These are phyloP conservation scores for Rhynchosporium secalis DNA, from an alignment of 2,329 filamentous ascomycete genomes.

Conservation along the genomic window DNA sequence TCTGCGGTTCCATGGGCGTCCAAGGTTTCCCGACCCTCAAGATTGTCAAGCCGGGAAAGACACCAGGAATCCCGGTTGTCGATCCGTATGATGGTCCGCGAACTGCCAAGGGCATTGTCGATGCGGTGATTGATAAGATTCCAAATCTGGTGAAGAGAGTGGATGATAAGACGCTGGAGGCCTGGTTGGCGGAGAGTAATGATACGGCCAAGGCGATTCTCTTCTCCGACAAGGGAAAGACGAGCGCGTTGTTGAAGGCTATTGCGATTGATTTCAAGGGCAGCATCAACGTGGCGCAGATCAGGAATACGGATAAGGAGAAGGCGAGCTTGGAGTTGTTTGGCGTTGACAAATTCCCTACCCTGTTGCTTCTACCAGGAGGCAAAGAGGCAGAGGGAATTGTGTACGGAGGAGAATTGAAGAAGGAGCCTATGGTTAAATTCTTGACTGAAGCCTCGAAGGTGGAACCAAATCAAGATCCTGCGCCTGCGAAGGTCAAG, in stretches of 20 bases:
- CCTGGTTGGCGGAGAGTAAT: conserved; percentile 68
- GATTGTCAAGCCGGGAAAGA: conserved; percentile 83
- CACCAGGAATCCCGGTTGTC: conserved; percentile 73
- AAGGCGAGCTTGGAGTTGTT: conserved; percentile 69
- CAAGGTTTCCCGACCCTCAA: conserved; percentile 96
- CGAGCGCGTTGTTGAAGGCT: conserved; percentile 77
- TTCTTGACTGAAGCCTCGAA: conserved; percentile 72
- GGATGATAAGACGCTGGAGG: conserved; percentile 74
- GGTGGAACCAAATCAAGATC: conserved; percentile 76
- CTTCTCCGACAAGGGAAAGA: conserved; percentile 91
- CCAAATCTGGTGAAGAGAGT: conserved; percentile 86
- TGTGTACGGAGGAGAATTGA: conserved; percentile 78
- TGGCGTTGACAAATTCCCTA: conserved; percentile 75
- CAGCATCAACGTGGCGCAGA: conserved; percentile 75
- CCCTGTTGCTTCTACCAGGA: conserved; percentile 75
- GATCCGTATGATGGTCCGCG: conserved; percentile 89
- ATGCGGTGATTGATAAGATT: conserved; percentile 82
- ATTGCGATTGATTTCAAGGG: conserved; percentile 90
- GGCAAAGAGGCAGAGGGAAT: conserved; percentile 64
- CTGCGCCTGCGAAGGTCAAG: conserved; percentile 51
- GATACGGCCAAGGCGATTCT: conserved; percentile 81
- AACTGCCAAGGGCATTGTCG: conserved; percentile 82
- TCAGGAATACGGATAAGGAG: conserved; percentile 73
- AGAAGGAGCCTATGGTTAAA: conserved; percentile 76
- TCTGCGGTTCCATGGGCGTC: conserved; percentile 83